A percentile compares a stretch with the other conserved stretches of the same genome.
Evolutionary conservation across 495 filamentous ascomycete genomes (phyloP).

Genomic region (Jackrogersella multiformis): DNA sequence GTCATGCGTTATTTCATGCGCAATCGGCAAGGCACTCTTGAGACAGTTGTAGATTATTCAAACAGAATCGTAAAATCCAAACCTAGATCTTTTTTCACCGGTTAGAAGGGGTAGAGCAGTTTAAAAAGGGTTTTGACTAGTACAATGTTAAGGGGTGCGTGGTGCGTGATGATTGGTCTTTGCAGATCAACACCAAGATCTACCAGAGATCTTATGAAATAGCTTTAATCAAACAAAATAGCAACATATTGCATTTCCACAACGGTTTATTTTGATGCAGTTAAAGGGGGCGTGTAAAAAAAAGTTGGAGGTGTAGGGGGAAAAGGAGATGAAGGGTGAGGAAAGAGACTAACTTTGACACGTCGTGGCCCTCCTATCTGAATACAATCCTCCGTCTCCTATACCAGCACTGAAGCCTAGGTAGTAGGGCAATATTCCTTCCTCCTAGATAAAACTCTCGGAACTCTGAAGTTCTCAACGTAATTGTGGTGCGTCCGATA

Average conservation of each 20-base stretch:
- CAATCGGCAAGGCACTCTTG: background rate
- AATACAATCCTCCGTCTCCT: slow-evolving; percentile 1
- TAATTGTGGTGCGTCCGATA: background rate
- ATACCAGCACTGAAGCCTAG: background rate
- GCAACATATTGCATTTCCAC: too few species aligned
- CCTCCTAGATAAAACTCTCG: background rate
- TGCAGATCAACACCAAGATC: background rate
- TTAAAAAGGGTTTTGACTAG: background rate
- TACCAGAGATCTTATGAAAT: too few species aligned
- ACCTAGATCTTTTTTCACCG: background rate
- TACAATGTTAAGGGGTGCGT: background rate
- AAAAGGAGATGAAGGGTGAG: background rate
- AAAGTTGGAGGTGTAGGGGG: background rate
- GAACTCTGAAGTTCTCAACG: background rate
- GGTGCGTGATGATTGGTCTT: too few species aligned
- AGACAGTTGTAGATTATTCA: background rate
- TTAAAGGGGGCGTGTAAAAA: too few species aligned
- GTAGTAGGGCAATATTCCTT: background rate
- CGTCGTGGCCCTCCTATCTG: background rate
- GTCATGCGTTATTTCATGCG: slow-evolving; percentile 24
- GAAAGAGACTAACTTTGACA: slow-evolving; percentile 14
- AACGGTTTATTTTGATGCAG: too few species aligned
- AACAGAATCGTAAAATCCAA: background rate
- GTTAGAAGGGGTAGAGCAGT: background rate
- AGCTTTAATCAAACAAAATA: too few species aligned